A percentile compares a stretch with the other conserved stretches of the same genome.
phyloP scores from a whole-genome alignment of 768 basidiomycete species.

The Nidularia pulvinata region DNA sequence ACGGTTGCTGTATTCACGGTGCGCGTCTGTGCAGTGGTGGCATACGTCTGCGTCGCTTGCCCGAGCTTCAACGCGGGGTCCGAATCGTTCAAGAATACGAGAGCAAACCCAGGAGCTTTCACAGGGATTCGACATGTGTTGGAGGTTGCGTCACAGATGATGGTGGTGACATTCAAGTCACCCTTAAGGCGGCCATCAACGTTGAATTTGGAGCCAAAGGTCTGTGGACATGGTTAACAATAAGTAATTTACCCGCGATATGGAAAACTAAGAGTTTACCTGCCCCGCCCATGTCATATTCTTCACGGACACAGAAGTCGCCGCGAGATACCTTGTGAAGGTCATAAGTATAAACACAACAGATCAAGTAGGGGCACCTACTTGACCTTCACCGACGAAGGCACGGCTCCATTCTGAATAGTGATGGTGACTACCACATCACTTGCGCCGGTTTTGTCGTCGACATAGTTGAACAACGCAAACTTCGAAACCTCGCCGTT shows the following conservation, averaged over 20 bases:
- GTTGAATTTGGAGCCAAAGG: conserved; percentile 55
- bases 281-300: conserved; percentile 67
- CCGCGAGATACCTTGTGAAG: conserved; percentile 45
- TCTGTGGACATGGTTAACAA: conserved; percentile 29
- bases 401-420: conserved; percentile 33
- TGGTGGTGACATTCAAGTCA: conserved; percentile 43
- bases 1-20: conserved; percentile 52
- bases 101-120: conserved; percentile 60
- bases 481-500: conserved; percentile 58
- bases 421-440: conserved; percentile 52
- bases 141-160: conserved; percentile 51
- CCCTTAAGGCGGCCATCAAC: conserved; percentile 69
- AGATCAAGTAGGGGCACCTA: conserved; percentile 18
- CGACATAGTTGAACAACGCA: conserved; percentile 72
- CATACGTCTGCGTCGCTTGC: conserved; percentile 30
- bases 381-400: conserved; percentile 56
- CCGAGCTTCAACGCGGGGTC: conserved; percentile 22
- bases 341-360: not conserved
- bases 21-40: conserved; percentile 52
- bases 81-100: conserved; percentile 58
- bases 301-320: conserved; percentile 49
- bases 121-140: conserved; percentile 62
- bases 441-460: conserved; percentile 56
- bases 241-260: not conserved
- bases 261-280: conserved; percentile 16